Evolutionary conservation across 140 eudicot genomes (phyloP), one percentile per base, ranked within the genome.

Genomic region (Cichorium intybus): DNA sequence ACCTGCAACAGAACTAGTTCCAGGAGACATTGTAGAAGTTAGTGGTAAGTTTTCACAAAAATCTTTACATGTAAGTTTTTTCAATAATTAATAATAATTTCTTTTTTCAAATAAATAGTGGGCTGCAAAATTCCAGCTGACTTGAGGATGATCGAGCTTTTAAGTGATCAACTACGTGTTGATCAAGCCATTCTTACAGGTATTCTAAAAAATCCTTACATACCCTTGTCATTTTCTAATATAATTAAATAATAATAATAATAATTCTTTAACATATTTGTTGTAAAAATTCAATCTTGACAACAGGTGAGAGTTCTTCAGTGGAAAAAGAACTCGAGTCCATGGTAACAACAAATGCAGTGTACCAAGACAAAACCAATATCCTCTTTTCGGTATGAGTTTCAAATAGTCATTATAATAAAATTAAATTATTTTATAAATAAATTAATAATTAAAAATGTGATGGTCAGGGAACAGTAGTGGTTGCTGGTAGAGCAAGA

Each of bases 181-280:
- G 99, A 93, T 83, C 99, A 93, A 84, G 99, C 99, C 14, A 93
- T 93, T 75, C 96, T 93, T 74, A 93, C 99, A 60, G 99, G 99
- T 93, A 76, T 58, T 14, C 7, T 41, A n/a, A n/a, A n/a, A n/a
- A 47, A 45, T 67, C 66, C 46, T 60, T 50, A 34, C 21, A 11
- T 34, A 31, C 22, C 28, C 39, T 17, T 64, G 52, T 62, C 22
- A 20, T 22, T 29, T 31, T 45, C 26, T 56, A 11, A 56, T 24
- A 22, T 43, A 10, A 6, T 62, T 45, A 15, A 29, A 2, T 34
- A 29, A 49, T 59, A 53, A 49, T 50, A 5, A 12, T 26, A 1
- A 15, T 26, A 37, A 24, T 1, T 48, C 11, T 27, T 18, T 2
- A 15, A 12, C 4, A 18, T 26, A 17, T 35, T 39, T 39, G 4